Base-by-base conservation (phyloP, 768 basidiomycete species). In the Trametes villosa region DNA sequence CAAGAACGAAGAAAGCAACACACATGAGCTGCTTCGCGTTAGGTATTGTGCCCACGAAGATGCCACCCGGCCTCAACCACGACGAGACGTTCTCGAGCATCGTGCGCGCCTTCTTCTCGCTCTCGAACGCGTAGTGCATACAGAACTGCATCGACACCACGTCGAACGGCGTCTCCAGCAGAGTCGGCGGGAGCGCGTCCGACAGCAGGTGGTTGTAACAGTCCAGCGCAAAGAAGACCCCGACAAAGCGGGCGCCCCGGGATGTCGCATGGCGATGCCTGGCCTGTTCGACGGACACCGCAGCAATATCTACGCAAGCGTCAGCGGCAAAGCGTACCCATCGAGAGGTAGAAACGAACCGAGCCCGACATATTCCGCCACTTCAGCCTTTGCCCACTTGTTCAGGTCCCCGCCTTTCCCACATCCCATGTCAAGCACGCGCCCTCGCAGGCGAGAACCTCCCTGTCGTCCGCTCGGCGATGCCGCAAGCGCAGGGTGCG, bases 91-190 rank as follows among this genome's bases (percentile, higher is more conserved):
- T 99, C 36, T 86, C 83, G 31, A 99, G 85, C 97, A 99, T 97
- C 72, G 86, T 89, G 31, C 92, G 83, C 26, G 87, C 91, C 71
- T 97, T 97, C 59, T 83, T 78, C 30, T 86, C 83, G n/a, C 83
- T 89, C 74, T 98, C 95, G 72, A 99, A 98, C 9, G 97, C 97
- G 70, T 99, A 98, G 73, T 99, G 97, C 92, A 99, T 98, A 75
- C 97, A 98, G 73, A 99, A 99, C 72, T 99, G 97, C 94, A 98
- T 93, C 2, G 94, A 92, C 6, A 98, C 94, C 57, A 94, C 92
- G 70, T 98, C 97, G 70, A 97, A 97, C 6, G 88, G 88, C 30
- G 63, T 80, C 0, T 76, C 77, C 26, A 92, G 81, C 62, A 81
- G 77, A 18, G 81, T 79, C 1, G 83, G 83, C 4, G 87, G 75